Conservation (phyloP, 2,329 filamentous ascomycete genomes). For the Pseudogymnoascus sp. region DNA sequence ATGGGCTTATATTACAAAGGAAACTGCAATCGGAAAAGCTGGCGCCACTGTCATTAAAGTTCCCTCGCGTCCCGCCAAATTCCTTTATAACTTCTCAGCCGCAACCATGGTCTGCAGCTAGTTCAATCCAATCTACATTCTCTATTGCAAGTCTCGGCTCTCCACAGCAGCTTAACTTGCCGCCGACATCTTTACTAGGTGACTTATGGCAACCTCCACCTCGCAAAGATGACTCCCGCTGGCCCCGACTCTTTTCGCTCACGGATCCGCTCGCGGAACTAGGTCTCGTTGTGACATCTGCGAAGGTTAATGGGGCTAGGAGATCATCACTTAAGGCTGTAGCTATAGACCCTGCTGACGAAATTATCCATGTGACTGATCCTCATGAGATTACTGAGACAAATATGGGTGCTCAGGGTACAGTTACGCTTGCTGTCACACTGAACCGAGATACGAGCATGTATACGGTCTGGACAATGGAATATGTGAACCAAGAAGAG, state of each 20-base stretch:
- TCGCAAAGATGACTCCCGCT: constrained; percentile 47
- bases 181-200: constrained; percentile 45
- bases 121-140: constrained; percentile 44
- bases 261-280: constrained; percentile 80
- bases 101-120: constrained; percentile 41
- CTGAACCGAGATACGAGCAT: constrained; percentile 65
- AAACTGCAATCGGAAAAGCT: constrained; percentile 50
- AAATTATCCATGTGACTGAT: constrained; percentile 62
- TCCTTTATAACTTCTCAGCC: constrained; percentile 70
- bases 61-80: constrained; percentile 62
- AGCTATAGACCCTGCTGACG: constrained; percentile 67
- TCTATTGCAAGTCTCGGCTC: constrained; percentile 49
- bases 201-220: constrained; percentile 48
- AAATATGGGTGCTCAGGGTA: constrained; percentile 40
- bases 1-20: constrained; percentile 78
- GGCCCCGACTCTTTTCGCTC: constrained; percentile 72
- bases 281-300: constrained; percentile 60
- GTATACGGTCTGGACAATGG: constrained; percentile 78
- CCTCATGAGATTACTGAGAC: constrained; percentile 45
- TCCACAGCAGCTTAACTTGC: constrained; percentile 45
- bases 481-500: constrained; percentile 60
- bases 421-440: constrained; percentile 68
- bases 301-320: constrained; percentile 32
- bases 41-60: constrained; percentile 45
- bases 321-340: constrained; percentile 35